These are phyloP conservation scores for Pseudogymnoascus pannorum DNA, from an alignment of 2,329 filamentous ascomycete genomes.

Conservation along the genomic window DNA sequence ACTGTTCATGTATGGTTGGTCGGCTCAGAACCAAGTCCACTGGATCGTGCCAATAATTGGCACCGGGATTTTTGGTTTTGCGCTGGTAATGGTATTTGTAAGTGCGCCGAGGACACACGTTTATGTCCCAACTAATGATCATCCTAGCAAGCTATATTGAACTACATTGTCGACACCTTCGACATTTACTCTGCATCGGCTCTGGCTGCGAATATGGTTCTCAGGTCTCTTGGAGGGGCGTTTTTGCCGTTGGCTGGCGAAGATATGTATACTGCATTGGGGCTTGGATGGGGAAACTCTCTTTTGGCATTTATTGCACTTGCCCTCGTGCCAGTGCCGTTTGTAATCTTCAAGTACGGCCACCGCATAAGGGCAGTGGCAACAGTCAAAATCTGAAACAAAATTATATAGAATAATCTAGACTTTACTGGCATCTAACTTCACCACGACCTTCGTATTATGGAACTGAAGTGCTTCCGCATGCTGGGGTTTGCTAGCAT, in stretches of 20 bases:
- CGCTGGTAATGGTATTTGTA: conserved; percentile 41
- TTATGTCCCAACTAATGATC: neutral
- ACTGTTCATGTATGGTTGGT: conserved; percentile 54
- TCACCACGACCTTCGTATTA: neutral
- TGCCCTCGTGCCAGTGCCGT: conserved; percentile 24
- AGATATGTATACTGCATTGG: conserved; percentile 36
- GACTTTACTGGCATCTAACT: neutral
- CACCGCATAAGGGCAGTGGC: conserved; percentile 17
- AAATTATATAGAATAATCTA: neutral
- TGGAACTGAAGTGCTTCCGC: neutral
- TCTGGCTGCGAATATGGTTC: conserved; percentile 55
- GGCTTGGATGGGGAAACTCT: conserved; percentile 45
- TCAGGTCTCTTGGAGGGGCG: conserved; percentile 57
- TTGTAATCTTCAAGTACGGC: conserved; percentile 27
- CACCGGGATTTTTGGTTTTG: conserved; percentile 43
- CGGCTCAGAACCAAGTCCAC: conserved; percentile 41
- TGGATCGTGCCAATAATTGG: conserved; percentile 57
- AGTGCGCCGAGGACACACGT: conserved; percentile 17
- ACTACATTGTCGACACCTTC: conserved; percentile 41
- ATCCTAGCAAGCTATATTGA: conserved; percentile 32
- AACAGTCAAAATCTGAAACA: neutral
- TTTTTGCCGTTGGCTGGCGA: conserved; percentile 54
- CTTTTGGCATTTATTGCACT: conserved; percentile 44
- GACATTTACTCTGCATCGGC: conserved; percentile 37
- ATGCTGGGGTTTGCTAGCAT: neutral